Percentiles rank a stretch among this genome's conserved stretches.
phyloP scores from a whole-genome alignment of 345 rosid species.

The Sonneratia alba region DNA sequence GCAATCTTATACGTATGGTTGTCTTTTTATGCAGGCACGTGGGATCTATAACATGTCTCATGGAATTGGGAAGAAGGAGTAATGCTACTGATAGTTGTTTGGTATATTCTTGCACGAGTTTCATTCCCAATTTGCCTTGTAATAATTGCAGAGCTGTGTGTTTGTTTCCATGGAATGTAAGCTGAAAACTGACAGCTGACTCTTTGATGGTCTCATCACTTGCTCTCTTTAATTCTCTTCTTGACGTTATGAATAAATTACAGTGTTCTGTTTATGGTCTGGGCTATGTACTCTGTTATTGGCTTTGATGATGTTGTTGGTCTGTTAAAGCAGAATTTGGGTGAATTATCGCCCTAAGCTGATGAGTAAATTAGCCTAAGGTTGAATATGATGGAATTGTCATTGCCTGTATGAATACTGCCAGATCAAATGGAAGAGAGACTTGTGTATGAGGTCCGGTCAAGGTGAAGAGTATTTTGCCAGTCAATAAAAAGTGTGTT shows the following conservation, averaged over 20 bases:
- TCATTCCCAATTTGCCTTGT: not conserved
- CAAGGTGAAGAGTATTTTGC: too few relatives aligned
- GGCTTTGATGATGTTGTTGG: not conserved
- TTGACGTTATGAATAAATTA: not conserved
- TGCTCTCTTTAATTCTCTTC: not conserved
- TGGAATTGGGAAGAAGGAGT: slow-evolving; percentile 23
- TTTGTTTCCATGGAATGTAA: slow-evolving; percentile 1
- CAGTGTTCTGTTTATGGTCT: not conserved
- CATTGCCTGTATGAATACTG: too few relatives aligned
- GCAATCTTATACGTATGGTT: not conserved
- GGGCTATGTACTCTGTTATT: not conserved
- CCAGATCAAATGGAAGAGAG: too few relatives aligned
- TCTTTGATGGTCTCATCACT: not conserved
- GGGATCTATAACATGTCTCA: slow-evolving; percentile 26
- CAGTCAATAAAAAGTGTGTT: too few relatives aligned
- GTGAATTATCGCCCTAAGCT: not conserved
- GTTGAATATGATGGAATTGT: not conserved
- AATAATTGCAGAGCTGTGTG: slow-evolving; percentile 12
- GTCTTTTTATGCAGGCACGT: slow-evolving; percentile 10
- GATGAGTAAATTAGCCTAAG: not conserved
- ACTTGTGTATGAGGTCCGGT: too few relatives aligned
- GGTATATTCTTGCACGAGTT: not conserved
- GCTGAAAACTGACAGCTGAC: slow-evolving; percentile 1
- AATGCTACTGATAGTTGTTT: not conserved
- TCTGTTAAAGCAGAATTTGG: not conserved